A percentile compares a stretch with the other conserved stretches of the same genome.
Evolutionary conservation across 495 filamentous ascomycete species (phyloP).

Genomic region (Annulohypoxylon maeteangense): DNA sequence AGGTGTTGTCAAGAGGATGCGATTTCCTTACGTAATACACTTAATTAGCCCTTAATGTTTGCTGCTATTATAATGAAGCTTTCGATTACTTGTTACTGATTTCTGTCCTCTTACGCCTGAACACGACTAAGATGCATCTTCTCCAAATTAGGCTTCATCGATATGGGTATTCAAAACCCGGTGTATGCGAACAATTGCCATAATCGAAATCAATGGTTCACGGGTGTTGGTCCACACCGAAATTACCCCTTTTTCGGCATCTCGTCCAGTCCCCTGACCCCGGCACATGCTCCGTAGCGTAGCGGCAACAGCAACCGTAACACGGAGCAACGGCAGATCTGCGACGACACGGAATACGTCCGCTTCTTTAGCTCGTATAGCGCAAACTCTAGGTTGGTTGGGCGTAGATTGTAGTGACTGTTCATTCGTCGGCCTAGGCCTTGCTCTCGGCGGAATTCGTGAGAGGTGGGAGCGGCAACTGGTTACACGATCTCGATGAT

Average conservation of each 20-base stretch:
- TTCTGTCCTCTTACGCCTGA: neutral
- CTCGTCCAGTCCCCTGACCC: neutral
- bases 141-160: neutral
- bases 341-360: constrained; percentile 9
- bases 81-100: neutral
- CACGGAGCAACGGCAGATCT: neutral
- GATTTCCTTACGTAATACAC: neutral
- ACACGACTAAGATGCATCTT: neutral
- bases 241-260: constrained; percentile 3
- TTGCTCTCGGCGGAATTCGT: neutral
- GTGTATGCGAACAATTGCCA: neutral
- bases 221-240: neutral
- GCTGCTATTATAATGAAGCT: neutral
- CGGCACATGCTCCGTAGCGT: neutral
- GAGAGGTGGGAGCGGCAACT: neutral
- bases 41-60: neutral
- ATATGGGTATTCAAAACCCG: neutral
- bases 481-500: constrained; percentile 41
- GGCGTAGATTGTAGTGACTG: neutral
- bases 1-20: neutral
- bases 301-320: neutral
- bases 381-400: neutral
- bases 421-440: constrained; percentile 25
- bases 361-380: constrained; percentile 1
- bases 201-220: neutral